Evolutionary conservation across 2,329 filamentous ascomycete genomes (phyloP).

Genomic region (Xylaria arbuscula): DNA sequence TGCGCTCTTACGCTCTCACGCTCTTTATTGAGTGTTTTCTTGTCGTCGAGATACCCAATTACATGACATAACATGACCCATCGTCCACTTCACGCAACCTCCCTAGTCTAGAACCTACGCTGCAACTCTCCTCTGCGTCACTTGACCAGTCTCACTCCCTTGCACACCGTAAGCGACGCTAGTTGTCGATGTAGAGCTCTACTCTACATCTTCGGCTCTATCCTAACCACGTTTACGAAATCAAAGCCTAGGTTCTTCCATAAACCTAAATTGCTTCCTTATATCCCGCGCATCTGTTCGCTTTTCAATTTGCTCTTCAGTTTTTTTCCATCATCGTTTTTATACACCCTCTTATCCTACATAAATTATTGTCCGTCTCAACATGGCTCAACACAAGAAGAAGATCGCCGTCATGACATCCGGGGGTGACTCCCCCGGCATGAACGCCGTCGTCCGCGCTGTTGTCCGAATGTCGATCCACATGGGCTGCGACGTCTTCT

Average conservation of each 20-base stretch:
- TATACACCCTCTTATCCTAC: background rate
- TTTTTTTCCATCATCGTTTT: background rate
- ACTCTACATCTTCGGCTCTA: background rate
- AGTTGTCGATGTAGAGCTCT: conserved; percentile 11
- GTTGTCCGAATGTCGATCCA: conserved; percentile 93
- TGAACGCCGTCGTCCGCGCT: conserved; percentile 91
- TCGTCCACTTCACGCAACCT: conserved; percentile 6
- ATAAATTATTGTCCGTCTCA: conserved; percentile 28
- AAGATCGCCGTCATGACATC: conserved; percentile 93
- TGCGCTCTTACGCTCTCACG: background rate
- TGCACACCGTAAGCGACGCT: conserved; percentile 19
- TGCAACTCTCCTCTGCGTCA: conserved; percentile 11
- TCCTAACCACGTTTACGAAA: background rate
- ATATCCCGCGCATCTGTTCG: background rate
- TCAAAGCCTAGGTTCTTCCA: background rate
- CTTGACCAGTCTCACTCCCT: conserved; percentile 18
- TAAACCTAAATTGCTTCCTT: background rate
- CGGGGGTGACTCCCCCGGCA: conserved; percentile 92
- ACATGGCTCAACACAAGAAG: conserved; percentile 63
- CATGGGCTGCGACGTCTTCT: conserved; percentile 81
- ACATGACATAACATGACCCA: conserved; percentile 29
- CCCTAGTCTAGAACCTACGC: conserved; percentile 32
- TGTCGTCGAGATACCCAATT: conserved; percentile 19
- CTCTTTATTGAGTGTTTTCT: conserved; percentile 23
- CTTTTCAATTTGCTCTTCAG: conserved; percentile 1